Conservation (phyloP, 306 rosid species). For the Vigna angularis region DNA sequence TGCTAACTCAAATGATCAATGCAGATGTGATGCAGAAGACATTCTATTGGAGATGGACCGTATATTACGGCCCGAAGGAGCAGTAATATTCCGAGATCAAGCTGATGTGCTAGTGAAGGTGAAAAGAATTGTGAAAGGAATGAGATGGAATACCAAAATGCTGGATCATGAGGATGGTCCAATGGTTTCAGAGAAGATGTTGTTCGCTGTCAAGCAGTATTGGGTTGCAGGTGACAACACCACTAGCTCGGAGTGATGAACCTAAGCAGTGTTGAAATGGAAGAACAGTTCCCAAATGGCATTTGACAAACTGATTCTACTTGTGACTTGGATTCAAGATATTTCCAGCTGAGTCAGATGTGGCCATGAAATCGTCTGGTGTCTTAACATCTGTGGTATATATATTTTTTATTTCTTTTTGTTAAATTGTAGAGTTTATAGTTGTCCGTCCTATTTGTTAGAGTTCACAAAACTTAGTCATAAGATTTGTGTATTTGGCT, state of each 20-base stretch:
- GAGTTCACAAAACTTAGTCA: slow-evolving; percentile 32
- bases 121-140: slow-evolving; percentile 65
- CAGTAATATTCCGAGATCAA: slow-evolving; percentile 79
- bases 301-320: slow-evolving; percentile 15
- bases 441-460: slow-evolving; percentile 33
- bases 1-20: slow-evolving; percentile 39
- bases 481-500: slow-evolving; percentile 24
- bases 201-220: slow-evolving; percentile 79
- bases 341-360: slow-evolving; percentile 30
- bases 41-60: slow-evolving; percentile 89
- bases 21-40: slow-evolving; percentile 72
- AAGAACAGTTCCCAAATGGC: slow-evolving; percentile 22
- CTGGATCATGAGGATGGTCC: slow-evolving; percentile 93
- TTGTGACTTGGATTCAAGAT: slow-evolving; percentile 28
- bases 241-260: slow-evolving; percentile 49
- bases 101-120: slow-evolving; percentile 59
- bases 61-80: slow-evolving; percentile 82
- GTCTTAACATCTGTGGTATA: slow-evolving; percentile 25
- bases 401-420: slow-evolving; percentile 20
- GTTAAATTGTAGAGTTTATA: slow-evolving; percentile 42
- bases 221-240: slow-evolving; percentile 75
- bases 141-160: slow-evolving; percentile 80
- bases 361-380: slow-evolving; percentile 29
- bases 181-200: slow-evolving; percentile 64
- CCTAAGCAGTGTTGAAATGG: slow-evolving; percentile 8